phyloP scores from a whole-genome alignment of 1,284 basidiomycete genomes.

The Microbotryum violaceum region DNA sequence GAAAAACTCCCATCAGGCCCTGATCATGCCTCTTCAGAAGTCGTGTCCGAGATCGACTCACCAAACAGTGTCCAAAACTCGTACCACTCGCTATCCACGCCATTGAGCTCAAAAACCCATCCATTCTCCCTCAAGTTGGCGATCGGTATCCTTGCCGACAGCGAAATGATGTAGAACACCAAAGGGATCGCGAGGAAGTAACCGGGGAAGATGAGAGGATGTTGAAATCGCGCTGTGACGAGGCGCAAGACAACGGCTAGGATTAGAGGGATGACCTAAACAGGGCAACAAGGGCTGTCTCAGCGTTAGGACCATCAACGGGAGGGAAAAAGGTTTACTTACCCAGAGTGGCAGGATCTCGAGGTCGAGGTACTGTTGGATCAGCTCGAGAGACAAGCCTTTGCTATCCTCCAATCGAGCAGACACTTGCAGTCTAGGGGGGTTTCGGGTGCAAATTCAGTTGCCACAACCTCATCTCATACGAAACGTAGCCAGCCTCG shows the following conservation, averaged over 20 bases:
- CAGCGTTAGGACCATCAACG: conserved; percentile 49
- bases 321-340: conserved; percentile 33
- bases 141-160: conserved; percentile 59
- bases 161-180: conserved; percentile 68
- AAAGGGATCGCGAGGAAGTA: conserved; percentile 78
- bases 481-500: not conserved
- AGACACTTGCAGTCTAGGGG: conserved; percentile 64
- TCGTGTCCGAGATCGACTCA: conserved; percentile 41
- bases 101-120: conserved; percentile 83
- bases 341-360: conserved; percentile 33
- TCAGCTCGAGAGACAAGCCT: conserved; percentile 58
- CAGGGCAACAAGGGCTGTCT: conserved; percentile 51
- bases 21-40: not conserved
- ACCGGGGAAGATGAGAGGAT: conserved; percentile 84
- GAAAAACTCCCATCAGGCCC: not conserved
- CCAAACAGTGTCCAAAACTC: conserved; percentile 69
- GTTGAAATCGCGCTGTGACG: conserved; percentile 71
- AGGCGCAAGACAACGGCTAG: conserved; percentile 71
- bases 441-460: too few relatives aligned
- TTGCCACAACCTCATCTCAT: not conserved
- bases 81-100: conserved; percentile 62
- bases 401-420: conserved; percentile 73
- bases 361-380: conserved; percentile 47
- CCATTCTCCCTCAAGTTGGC: conserved; percentile 55
- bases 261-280: conserved; percentile 53